These are phyloP conservation scores for Trichoderma atrobrunneum DNA, from an alignment of 2,329 filamentous ascomycete genomes.

Conservation along the genomic window DNA sequence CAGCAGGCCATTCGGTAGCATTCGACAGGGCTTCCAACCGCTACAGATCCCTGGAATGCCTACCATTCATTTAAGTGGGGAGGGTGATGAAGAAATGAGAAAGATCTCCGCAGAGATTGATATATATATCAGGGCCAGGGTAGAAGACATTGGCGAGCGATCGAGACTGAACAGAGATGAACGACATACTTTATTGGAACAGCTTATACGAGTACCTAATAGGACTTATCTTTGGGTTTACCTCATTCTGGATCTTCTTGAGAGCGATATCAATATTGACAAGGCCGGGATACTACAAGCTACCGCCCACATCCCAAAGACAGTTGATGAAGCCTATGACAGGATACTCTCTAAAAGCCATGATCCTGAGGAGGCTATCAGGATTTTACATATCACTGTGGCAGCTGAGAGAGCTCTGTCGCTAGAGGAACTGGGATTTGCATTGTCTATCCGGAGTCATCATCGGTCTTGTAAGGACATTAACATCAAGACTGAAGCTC, in stretches of 20 bases:
- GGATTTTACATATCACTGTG: constrained; percentile 26
- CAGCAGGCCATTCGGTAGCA: neutral
- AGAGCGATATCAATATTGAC: neutral
- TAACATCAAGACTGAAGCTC: neutral
- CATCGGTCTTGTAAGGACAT: constrained; percentile 18
- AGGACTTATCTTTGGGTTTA: constrained; percentile 16
- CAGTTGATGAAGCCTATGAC: neutral
- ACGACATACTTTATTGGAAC: neutral
- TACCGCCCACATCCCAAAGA: neutral
- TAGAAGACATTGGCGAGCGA: neutral
- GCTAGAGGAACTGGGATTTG: constrained; percentile 25
- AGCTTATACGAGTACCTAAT: neutral
- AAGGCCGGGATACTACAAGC: neutral
- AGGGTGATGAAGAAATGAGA: neutral
- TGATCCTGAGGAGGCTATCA: constrained; percentile 17
- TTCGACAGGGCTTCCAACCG: neutral
- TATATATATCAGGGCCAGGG: neutral
- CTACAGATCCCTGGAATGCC: neutral
- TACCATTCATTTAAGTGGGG: neutral
- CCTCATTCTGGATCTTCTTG: constrained; percentile 14
- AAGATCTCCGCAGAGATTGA: neutral
- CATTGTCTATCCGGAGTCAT: constrained; percentile 19
- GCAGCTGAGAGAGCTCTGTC: constrained; percentile 26
- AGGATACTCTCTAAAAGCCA: constrained; percentile 16
- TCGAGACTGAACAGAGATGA: neutral